These are phyloP conservation scores for Boletus barrowsii DNA, from an alignment of 768 basidiomycete species.

Conservation along the genomic window DNA sequence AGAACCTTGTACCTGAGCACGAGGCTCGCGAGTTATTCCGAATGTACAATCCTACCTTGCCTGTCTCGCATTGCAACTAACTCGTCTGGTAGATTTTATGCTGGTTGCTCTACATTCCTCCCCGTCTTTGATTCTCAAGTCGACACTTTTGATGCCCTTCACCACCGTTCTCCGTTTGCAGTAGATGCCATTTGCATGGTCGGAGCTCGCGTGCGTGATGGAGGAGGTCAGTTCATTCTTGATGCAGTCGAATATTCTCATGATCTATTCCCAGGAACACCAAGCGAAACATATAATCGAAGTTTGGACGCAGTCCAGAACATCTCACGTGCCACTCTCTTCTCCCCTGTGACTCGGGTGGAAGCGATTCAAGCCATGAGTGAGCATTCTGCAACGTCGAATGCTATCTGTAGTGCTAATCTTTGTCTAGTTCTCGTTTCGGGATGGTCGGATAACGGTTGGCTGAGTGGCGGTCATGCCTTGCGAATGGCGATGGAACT, in stretches of 20 bases:
- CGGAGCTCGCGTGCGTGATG: conserved; percentile 85
- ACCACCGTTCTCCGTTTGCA: conserved; percentile 89
- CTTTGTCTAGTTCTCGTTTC: conserved; percentile 69
- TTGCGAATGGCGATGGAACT: conserved; percentile 95
- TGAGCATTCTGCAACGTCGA: conserved; percentile 36
- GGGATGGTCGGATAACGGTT: conserved; percentile 95
- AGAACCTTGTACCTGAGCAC: conserved; percentile 72
- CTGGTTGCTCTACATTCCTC: conserved; percentile 88
- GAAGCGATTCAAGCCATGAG: conserved; percentile 96
- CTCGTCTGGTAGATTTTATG: conserved; percentile 63
- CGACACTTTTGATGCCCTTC: conserved; percentile 87
- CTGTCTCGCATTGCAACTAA: conserved; percentile 12
- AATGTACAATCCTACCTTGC: conserved; percentile 47
- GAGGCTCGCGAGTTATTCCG: conserved; percentile 86
- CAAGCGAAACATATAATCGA: conserved; percentile 69
- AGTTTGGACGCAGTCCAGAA: conserved; percentile 82
- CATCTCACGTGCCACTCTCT: conserved; percentile 83
- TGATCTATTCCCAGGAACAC: conserved; percentile 47
- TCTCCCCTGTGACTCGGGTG: conserved; percentile 76
- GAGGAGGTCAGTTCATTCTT: conserved; percentile 59
- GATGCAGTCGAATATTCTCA: background rate
- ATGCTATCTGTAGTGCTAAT: conserved; percentile 1
- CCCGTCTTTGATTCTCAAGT: conserved; percentile 79
- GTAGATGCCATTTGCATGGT: conserved; percentile 94
- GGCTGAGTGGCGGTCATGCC: conserved; percentile 94